phyloP scores from a whole-genome alignment of 305 asterid genomes.

The Euphrasia arctica region DNA sequence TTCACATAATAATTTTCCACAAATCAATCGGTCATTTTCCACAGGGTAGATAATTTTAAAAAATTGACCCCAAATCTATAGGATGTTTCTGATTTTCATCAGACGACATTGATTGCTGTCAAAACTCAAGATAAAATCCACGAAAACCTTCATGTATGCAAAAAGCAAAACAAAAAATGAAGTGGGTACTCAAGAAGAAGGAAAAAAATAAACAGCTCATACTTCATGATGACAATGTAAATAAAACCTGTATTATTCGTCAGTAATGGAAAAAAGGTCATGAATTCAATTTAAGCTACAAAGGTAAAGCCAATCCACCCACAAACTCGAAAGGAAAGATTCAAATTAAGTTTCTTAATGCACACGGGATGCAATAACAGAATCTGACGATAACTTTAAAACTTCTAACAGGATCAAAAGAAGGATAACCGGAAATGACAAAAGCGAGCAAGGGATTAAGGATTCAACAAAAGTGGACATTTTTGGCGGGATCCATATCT shows the following conservation, averaged over 20 bases:
- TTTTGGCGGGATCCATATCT: too few species aligned
- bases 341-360: neutral
- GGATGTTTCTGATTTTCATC: constrained; percentile 2
- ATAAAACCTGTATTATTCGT: neutral
- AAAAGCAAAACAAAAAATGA: neutral
- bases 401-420: neutral
- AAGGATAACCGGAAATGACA: neutral
- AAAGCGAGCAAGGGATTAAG: too few species aligned
- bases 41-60: neutral
- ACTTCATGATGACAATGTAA: neutral
- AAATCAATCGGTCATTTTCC: neutral
- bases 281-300: neutral
- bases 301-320: constrained; percentile 1
- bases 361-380: neutral
- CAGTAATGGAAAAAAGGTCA: neutral
- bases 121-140: neutral
- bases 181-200: neutral
- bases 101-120: constrained; percentile 3
- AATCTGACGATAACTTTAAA: neutral
- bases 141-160: neutral
- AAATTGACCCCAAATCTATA: neutral
- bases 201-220: neutral
- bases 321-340: neutral
- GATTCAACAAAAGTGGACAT: too few species aligned
- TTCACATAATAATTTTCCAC: neutral